These are phyloP conservation scores for Verticillium klebahnii DNA, from an alignment of 2,329 filamentous ascomycete genomes.

Conservation along the genomic window DNA sequence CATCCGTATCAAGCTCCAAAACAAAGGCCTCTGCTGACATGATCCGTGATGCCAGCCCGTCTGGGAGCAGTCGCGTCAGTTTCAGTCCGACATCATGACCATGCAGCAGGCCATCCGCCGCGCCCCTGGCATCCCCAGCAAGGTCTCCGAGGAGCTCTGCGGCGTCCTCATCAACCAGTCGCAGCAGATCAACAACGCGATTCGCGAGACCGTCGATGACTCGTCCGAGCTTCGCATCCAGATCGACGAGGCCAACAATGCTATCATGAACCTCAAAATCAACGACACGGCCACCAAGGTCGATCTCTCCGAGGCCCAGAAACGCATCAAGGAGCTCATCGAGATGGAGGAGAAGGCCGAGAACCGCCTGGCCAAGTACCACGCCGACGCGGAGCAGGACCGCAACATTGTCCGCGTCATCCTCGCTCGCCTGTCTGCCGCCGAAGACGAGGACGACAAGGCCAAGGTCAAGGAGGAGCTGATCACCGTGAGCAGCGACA, in stretches of 20 bases:
- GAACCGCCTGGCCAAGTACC: constrained; percentile 14
- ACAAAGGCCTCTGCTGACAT: neutral
- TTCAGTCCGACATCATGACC: constrained; percentile 13
- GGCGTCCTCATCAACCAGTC: constrained; percentile 16
- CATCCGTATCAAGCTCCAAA: neutral
- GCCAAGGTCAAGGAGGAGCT: constrained; percentile 9
- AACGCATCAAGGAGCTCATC: constrained; percentile 18
- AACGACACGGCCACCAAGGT: constrained; percentile 9
- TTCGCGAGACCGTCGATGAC: constrained; percentile 13
- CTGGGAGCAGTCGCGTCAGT: constrained; percentile 10
- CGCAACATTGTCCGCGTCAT: constrained; percentile 10
- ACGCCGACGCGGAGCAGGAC: constrained; percentile 11
- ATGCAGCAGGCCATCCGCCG: constrained; percentile 13
- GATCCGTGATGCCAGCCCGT: constrained; percentile 6
- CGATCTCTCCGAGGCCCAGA: constrained; percentile 10
- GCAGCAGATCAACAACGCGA: constrained; percentile 22
- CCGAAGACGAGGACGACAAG: constrained; percentile 13
- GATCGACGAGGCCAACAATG: constrained; percentile 24
- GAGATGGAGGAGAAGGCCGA: constrained; percentile 12
- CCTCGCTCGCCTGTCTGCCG: constrained; percentile 8
- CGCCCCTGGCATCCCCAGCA: constrained; percentile 12
- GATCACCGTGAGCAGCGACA: neutral
- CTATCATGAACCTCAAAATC: constrained; percentile 15
- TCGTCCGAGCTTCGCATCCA: constrained; percentile 21
- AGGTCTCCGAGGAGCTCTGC: constrained; percentile 11